A percentile compares a stretch with the other conserved stretches of the same genome.
phyloP scores from a whole-genome alignment of 1,284 basidiomycete genomes.

The Moesziomyces parantarcticus region DNA sequence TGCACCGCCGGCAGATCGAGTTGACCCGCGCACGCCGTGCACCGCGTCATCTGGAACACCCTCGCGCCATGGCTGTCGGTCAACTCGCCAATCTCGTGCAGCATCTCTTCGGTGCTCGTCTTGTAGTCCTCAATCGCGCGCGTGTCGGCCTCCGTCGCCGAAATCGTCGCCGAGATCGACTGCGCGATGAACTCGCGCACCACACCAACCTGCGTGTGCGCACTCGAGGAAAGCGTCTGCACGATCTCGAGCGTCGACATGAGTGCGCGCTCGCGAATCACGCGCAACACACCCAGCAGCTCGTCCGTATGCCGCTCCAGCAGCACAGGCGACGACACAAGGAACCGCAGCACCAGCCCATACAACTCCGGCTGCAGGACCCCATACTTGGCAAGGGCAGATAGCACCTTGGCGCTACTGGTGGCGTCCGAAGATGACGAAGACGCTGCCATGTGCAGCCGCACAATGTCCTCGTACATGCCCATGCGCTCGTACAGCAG shows the following conservation, averaged over 20 bases:
- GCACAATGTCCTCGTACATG: constrained; percentile 94
- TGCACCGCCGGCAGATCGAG: constrained; percentile 92
- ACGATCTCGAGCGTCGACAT: constrained; percentile 89
- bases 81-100: constrained; percentile 83
- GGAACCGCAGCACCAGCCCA: constrained; percentile 86
- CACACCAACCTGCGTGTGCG: constrained; percentile 89
- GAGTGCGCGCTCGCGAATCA: constrained; percentile 81
- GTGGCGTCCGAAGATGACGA: constrained; percentile 54
- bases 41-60: constrained; percentile 92
- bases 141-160: constrained; percentile 83
- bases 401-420: constrained; percentile 74
- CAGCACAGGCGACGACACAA: constrained; percentile 77
- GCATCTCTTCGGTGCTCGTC: constrained; percentile 81
- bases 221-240: constrained; percentile 77
- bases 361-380: constrained; percentile 80
- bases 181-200: constrained; percentile 88
- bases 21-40: constrained; percentile 85
- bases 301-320: constrained; percentile 79
- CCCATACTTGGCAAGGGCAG: constrained; percentile 80
- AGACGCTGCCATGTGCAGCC: constrained; percentile 83
- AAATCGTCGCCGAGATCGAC: constrained; percentile 78
- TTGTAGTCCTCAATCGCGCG: constrained; percentile 86
- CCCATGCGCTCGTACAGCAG: constrained; percentile 90
- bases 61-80: constrained; percentile 80
- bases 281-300: constrained; percentile 75